Conservation (phyloP, 2,329 filamentous ascomycete genomes). For the Pyrenophora tritici-repentis region DNA sequence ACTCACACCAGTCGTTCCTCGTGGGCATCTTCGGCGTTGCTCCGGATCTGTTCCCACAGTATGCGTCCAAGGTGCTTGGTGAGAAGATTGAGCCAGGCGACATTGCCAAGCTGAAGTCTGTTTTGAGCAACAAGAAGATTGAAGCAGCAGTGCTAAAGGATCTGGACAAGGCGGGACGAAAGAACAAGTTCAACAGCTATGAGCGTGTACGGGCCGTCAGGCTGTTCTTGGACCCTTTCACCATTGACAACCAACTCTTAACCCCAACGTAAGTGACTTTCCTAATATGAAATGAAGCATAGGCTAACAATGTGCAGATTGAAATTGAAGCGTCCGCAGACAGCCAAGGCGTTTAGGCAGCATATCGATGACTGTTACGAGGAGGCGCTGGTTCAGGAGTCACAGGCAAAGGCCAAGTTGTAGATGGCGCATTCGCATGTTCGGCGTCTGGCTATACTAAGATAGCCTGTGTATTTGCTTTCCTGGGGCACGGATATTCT, state of each 20-base stretch:
- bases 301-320: slow-evolving; percentile 54
- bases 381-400: slow-evolving; percentile 54
- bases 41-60: slow-evolving; percentile 80
- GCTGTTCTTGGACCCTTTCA: slow-evolving; percentile 86
- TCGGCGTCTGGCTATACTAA: neutral
- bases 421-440: slow-evolving; percentile 38
- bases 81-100: slow-evolving; percentile 69
- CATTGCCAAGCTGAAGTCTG: slow-evolving; percentile 67
- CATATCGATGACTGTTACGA: slow-evolving; percentile 66
- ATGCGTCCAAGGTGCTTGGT: slow-evolving; percentile 76
- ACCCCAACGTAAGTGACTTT: slow-evolving; percentile 76
- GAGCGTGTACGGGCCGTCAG: slow-evolving; percentile 78
- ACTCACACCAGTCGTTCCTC: slow-evolving; percentile 77
- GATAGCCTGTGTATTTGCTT: slow-evolving; percentile 7
- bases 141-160: slow-evolving; percentile 76
- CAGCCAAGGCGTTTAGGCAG: slow-evolving; percentile 64
- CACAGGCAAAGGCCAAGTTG: slow-evolving; percentile 53
- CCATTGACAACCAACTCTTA: slow-evolving; percentile 86
- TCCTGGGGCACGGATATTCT: neutral
- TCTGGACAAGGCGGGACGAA: slow-evolving; percentile 76
- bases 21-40: slow-evolving; percentile 89
- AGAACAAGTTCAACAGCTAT: slow-evolving; percentile 88
- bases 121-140: slow-evolving; percentile 71
- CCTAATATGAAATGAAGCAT: neutral
- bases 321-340: slow-evolving; percentile 73